phyloP scores from a whole-genome alignment of 805 yeast species.

The Sugiyamaella marilandica region DNA sequence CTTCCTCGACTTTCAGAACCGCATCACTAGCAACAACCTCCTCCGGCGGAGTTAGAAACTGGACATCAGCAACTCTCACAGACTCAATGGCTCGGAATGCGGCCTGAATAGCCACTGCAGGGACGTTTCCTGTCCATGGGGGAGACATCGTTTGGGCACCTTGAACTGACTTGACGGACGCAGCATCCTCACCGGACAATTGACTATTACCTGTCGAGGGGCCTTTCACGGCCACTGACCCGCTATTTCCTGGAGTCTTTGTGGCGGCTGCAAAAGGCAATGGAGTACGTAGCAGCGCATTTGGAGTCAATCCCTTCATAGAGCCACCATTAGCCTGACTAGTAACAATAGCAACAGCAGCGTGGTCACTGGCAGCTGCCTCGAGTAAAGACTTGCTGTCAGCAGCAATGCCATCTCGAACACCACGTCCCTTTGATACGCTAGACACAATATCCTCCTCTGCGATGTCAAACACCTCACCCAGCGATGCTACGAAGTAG shows the following conservation, averaged over 20 bases:
- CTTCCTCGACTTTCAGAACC: constrained; percentile 1
- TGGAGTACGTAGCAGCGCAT: constrained; percentile 22
- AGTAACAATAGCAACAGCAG: not conserved
- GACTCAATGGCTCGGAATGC: constrained; percentile 32
- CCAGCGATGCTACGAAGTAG: constrained; percentile 31
- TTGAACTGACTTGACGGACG: not conserved
- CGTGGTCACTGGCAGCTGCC: constrained; percentile 1
- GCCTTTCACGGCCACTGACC: not conserved
- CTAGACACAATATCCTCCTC: constrained; percentile 27
- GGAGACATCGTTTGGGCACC: constrained; percentile 8
- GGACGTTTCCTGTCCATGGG: constrained; percentile 29
- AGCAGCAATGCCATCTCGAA: constrained; percentile 1
- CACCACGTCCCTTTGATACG: constrained; percentile 6
- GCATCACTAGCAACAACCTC: constrained; percentile 11
- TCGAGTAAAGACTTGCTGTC: not conserved
- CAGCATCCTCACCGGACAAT: constrained; percentile 1
- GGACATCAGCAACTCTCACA: constrained; percentile 26
- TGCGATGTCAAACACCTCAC: constrained; percentile 32
- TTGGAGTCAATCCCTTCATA: constrained; percentile 20
- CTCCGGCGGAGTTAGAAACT: constrained; percentile 27
- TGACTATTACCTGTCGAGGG: not conserved
- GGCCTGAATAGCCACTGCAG: constrained; percentile 30
- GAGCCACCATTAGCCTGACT: not conserved
- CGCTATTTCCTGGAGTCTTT: constrained; percentile 14
- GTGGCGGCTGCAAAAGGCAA: constrained; percentile 21